phyloP scores from a whole-genome alignment of 179 eudicot species.

The Amaranthus tricolor region DNA sequence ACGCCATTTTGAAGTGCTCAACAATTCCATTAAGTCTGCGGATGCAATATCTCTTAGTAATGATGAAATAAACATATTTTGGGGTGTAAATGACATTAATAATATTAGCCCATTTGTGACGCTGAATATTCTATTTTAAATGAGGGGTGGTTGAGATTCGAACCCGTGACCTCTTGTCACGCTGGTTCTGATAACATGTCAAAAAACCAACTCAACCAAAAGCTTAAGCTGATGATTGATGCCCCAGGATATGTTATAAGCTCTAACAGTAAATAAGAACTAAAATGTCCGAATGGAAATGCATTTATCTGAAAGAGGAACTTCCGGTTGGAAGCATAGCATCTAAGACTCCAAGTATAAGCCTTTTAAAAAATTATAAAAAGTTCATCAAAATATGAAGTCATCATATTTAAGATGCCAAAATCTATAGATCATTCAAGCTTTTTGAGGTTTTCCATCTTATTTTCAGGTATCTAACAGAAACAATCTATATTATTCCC shows the following conservation, averaged over 20 bases:
- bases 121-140: too few species aligned
- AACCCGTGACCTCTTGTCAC: too few species aligned
- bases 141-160: too few species aligned
- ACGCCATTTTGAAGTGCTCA: slow-evolving; percentile 70
- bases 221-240: too few species aligned
- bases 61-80: too few species aligned
- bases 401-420: slow-evolving; percentile 1
- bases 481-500: not conserved
- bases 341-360: not conserved
- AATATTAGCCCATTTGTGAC: too few species aligned
- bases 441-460: not conserved
- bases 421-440: not conserved
- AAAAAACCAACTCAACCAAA: too few species aligned
- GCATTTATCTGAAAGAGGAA: not conserved
- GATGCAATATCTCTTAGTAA: slow-evolving; percentile 3
- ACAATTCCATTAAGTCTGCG: slow-evolving; percentile 49
- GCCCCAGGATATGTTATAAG: too few species aligned
- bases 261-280: too few species aligned
- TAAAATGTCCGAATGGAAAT: too few species aligned
- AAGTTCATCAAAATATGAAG: not conserved
- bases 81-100: too few species aligned
- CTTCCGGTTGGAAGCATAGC: not conserved
- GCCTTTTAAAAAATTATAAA: not conserved
- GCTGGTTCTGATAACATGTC: too few species aligned
- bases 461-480: not conserved